Evolutionary conservation across 2,329 filamentous ascomycete species (phyloP), one percentile per base, ranked within the genome.

Genomic region (Dendryphion nanum): DNA sequence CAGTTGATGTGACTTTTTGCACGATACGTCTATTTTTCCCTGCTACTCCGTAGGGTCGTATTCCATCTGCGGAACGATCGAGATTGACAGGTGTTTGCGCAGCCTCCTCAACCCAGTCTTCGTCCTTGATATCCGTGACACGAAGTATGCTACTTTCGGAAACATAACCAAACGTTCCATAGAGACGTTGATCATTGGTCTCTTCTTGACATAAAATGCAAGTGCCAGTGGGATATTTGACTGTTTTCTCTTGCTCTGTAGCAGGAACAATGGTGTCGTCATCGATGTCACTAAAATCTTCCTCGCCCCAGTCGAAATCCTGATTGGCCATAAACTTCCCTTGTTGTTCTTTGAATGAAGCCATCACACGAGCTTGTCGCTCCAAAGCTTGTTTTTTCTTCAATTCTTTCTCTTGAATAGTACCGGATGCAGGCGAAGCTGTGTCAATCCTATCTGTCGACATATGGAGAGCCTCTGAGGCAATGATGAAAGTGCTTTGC

Each of bases 191-290:
- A 48, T 97, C 91, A 53, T 91, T 89, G 2, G 89, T 93, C 51
- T 96, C 89, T 67, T 98, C 94, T 64, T 97, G 93, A 58, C 93
- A 98, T 13, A 97, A 72, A 38, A 98, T 96, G 63, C 93, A 98
- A 17, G 89, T 95, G 13, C 90, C 93, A 17, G 82, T 80, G 1
- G 94, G 93, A 61, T 94, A 98, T 59, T 89, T 93, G 82, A 90
- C 95, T 30, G 80, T 77, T 51, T 85, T 88, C 59, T 81, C 78
- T 53, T 87, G 77, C 47, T 83, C 80, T 51, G 85, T 82, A 8
- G 77, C 72, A 6, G 77, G 72, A 5, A 67, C 63, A 30, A 76
- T 74, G 18, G 71, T 68, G 26, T 80, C 78, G 35, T 86, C 81
- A 37, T 86, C 83, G 18, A 87, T 78, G 32, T 93, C 85, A 18